Conservation (phyloP, 345 rosid species). For the Xanthoceras sorbifolium region DNA sequence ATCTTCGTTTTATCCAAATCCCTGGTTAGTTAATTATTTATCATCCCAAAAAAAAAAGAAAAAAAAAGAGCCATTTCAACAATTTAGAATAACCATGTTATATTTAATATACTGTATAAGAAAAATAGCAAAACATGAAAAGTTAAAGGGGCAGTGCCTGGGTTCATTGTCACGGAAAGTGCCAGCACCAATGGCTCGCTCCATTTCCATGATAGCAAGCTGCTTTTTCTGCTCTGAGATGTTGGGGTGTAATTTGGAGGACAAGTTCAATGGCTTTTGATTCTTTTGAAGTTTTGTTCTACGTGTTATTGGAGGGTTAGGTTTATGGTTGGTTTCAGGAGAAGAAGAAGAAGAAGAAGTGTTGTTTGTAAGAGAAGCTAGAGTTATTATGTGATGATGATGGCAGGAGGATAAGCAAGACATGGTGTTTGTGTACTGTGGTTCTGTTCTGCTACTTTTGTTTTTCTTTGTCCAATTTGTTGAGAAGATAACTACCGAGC, state of each 20-base stretch:
- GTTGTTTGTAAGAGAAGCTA: slow-evolving; percentile 26
- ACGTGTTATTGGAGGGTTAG: slow-evolving; percentile 5
- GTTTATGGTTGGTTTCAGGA: slow-evolving; percentile 10
- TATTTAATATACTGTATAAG: no score
- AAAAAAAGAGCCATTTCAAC: neutral
- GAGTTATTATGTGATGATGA: no score
- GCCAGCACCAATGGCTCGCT: slow-evolving; percentile 84
- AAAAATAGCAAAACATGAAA: neutral
- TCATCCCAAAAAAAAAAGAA: neutral
- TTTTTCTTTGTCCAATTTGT: no score
- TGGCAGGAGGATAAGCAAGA: slow-evolving; percentile 37
- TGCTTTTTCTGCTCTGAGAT: slow-evolving; percentile 24
- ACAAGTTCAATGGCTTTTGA: slow-evolving; percentile 8
- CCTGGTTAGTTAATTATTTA: slow-evolving; percentile 26
- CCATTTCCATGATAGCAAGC: slow-evolving; percentile 54
- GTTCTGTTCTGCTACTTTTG: neutral
- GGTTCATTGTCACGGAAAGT: slow-evolving; percentile 68
- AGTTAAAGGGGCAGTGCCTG: slow-evolving; percentile 29
- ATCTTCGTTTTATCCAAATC: slow-evolving; percentile 47
- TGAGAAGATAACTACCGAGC: no score
- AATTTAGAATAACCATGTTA: neutral
- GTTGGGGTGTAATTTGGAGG: slow-evolving; percentile 17
- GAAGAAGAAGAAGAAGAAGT: slow-evolving; percentile 24
- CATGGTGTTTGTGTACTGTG: slow-evolving; percentile 24
- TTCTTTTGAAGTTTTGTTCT: slow-evolving; percentile 15